Percentiles rank a stretch among this genome's conserved stretches.
phyloP scores from a whole-genome alignment of 192 early-diverging fungal species.

The Pilaira anomala region DNA sequence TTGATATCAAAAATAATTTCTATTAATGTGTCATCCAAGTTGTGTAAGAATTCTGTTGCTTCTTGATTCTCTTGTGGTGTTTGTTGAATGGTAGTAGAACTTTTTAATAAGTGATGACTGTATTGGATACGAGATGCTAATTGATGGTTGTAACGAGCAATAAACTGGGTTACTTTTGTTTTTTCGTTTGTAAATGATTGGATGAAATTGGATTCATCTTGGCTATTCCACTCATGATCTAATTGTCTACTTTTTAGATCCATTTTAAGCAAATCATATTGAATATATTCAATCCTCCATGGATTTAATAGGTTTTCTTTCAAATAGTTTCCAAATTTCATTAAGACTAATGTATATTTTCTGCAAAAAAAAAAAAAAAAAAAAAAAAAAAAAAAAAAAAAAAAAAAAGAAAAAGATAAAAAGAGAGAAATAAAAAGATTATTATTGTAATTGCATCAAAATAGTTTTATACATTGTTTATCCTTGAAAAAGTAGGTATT shows the following conservation, averaged over 20 bases:
- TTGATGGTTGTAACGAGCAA: conserved; percentile 62
- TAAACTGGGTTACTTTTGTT: conserved; percentile 72
- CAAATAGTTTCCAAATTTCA: conserved; percentile 86
- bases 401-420: too few relatives aligned
- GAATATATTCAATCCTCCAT: conserved; percentile 24
- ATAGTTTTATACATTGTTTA: too few relatives aligned
- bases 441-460: too few relatives aligned
- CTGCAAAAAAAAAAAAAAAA: too few relatives aligned
- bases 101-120: conserved; percentile 52
- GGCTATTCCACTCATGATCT: conserved; percentile 19
- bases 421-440: too few relatives aligned
- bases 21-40: conserved; percentile 56
- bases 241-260: conserved; percentile 18
- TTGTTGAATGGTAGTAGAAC: conserved; percentile 11
- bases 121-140: conserved; percentile 65
- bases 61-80: conserved; percentile 26
- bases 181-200: conserved; percentile 79
- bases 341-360: conserved; percentile 25
- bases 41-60: conserved; percentile 45
- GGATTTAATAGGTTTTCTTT: conserved; percentile 52
- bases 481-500: too few relatives aligned
- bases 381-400: too few relatives aligned
- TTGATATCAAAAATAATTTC: conserved; percentile 69
- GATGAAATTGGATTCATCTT: conserved; percentile 43
- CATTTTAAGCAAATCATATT: conserved; percentile 19